Base-by-base conservation (phyloP, 768 basidiomycete genomes). In the Mycena pura region DNA sequence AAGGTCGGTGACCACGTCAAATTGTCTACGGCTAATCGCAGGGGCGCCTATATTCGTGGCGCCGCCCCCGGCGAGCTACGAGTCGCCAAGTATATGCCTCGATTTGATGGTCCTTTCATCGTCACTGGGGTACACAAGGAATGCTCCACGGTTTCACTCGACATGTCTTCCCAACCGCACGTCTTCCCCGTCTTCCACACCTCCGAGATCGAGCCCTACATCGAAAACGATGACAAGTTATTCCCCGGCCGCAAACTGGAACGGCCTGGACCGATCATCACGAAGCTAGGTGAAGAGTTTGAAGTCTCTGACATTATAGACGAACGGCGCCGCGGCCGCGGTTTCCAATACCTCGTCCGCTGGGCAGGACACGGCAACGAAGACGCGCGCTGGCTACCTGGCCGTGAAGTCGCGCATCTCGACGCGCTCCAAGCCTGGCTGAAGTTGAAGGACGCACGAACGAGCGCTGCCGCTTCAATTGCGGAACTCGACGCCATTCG, bases 141-240 rank as follows among this genome's bases (percentile, higher is more conserved):
- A n/a, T n/a, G n/a, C n/a, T n/a, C n/a, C n/a, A n/a, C n/a, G n/a
- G n/a, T n/a, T n/a, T n/a, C n/a, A n/a, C n/a, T n/a, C n/a, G n/a
- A n/a, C n/a, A n/a, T n/a, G n/a, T n/a, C n/a, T n/a, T n/a, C n/a
- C 7, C 67, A 47, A 0, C 50, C 52, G 0, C 64, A 60, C 29
- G 65, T 72, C 1, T 73, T 73, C 54, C 74, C 75, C 0, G 74
- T 68, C 0, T 82, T 80, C 65, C 77, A 82, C 43, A 66, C 68
- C 1, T 73, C 73, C 1, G 67, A 73, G n/a, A 54, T 81, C 0
- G 54, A 64, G 1, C 66, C 52, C 0, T 74, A 64, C 40, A 17
- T 57, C 0, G 43, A 70, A 0, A 80, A 80, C 49, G 70, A 82
- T 55, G 3, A 46, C 15, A 4, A 4, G 0, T 44, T 65, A 0